phyloP scores from a whole-genome alignment of 257 asterid genomes.

The Fraxinus americana region DNA sequence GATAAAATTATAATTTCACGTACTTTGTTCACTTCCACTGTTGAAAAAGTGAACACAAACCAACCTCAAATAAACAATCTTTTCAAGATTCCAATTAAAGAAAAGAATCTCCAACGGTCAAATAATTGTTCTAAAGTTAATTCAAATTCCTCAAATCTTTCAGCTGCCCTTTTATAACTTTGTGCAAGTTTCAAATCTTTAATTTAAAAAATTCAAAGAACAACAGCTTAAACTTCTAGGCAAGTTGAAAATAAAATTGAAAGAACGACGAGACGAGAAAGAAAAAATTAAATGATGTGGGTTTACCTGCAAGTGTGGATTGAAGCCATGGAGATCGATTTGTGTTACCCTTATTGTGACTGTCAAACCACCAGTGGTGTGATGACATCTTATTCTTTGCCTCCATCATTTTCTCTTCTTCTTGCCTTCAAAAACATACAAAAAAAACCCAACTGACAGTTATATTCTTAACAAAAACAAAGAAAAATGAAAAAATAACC shows the following conservation, averaged over 20 bases:
- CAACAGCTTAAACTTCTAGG: too few species aligned
- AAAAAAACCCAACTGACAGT: not conserved
- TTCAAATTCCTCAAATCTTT: conserved; percentile 12
- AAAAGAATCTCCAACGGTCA: conserved; percentile 40
- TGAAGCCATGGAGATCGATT: conserved; percentile 85
- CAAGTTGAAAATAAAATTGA: too few species aligned
- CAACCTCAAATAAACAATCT: not conserved
- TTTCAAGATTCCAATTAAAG: conserved; percentile 29
- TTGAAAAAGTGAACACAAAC: conserved; percentile 6
- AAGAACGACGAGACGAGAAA: not conserved
- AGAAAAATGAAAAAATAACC: not conserved
- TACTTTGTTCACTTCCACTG: not conserved
- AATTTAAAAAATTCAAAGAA: not conserved
- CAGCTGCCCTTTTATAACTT: not conserved
- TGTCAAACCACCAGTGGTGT: conserved; percentile 87
- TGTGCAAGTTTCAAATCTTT: not conserved
- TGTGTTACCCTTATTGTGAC: conserved; percentile 41
- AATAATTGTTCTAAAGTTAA: conserved; percentile 20
- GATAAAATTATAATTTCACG: not conserved
- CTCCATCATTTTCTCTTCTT: conserved; percentile 42
- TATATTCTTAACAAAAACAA: not conserved
- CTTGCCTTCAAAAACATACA: conserved; percentile 32
- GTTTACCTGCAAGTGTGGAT: conserved; percentile 70
- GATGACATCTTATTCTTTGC: conserved; percentile 47
- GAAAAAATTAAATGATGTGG: not conserved